Evolutionary conservation across 75 land plant species (phyloP).

Genomic region (Selaginella moellendorffii): DNA sequence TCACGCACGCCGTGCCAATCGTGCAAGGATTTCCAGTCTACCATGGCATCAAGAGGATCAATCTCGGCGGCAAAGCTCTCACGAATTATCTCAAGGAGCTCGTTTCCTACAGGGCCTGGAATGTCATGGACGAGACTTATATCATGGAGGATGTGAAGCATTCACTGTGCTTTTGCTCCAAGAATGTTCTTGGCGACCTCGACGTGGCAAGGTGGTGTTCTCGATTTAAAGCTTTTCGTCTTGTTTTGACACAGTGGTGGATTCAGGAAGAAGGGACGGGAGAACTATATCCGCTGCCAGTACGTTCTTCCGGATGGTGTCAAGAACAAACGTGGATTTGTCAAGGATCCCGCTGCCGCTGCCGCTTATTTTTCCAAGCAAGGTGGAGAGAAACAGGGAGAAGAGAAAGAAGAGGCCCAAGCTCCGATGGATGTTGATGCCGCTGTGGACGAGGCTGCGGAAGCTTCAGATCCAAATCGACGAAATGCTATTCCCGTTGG

Average conservation of each 20-base stretch:
- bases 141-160: slow-evolving; percentile 95
- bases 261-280: slow-evolving; percentile 47
- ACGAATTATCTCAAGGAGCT: slow-evolving; percentile 93
- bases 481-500: background rate
- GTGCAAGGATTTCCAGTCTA: slow-evolving; percentile 58
- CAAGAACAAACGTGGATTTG: slow-evolving; percentile 66
- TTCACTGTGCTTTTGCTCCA: slow-evolving; percentile 77
- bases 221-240: too few relatives aligned
- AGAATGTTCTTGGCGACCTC: slow-evolving; percentile 57
- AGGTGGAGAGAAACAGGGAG: background rate
- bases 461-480: too few relatives aligned
- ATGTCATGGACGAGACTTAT: slow-evolving; percentile 88
- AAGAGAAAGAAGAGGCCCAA: background rate
- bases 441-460: background rate
- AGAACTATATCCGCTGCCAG: slow-evolving; percentile 46
- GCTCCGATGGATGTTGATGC: background rate
- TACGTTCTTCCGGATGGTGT: slow-evolving; percentile 95
- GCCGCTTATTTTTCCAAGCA: slow-evolving; percentile 5
- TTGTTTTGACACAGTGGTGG: too few relatives aligned
- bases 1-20: slow-evolving; percentile 85
- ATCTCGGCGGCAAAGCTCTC: slow-evolving; percentile 90
- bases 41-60: slow-evolving; percentile 65
- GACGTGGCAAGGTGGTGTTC: slow-evolving; percentile 58
- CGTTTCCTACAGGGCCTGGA: slow-evolving; percentile 67
- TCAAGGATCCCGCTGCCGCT: slow-evolving; percentile 55